phyloP scores from a whole-genome alignment of 1,284 basidiomycete genomes.

The Mixia osmundae region DNA sequence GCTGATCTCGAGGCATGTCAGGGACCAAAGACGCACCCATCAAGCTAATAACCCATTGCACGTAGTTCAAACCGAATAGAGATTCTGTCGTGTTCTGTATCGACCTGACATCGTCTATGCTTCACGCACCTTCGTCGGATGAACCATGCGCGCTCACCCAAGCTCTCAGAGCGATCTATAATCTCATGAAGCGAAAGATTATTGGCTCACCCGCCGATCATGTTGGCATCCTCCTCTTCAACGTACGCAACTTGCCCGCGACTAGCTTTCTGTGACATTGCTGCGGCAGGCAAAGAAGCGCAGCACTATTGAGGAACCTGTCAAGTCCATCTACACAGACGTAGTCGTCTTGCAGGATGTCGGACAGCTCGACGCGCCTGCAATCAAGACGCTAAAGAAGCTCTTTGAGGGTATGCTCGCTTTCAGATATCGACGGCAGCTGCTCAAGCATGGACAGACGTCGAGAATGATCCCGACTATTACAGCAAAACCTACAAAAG shows the following conservation, averaged over 20 bases:
- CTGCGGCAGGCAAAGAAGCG: no score
- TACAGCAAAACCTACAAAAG: no score
- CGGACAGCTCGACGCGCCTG: background rate
- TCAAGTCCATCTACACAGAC: background rate
- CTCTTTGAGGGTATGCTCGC: background rate
- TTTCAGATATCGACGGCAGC: no score
- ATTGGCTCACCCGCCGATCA: background rate
- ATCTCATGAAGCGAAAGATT: slow-evolving; percentile 1
- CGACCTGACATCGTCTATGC: background rate
- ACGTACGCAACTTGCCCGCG: background rate
- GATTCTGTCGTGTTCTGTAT: slow-evolving; percentile 1
- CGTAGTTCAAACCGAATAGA: no score
- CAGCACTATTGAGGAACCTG: background rate
- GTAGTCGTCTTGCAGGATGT: background rate
- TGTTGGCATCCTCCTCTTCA: slow-evolving; percentile 1
- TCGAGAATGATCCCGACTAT: slow-evolving; percentile 18
- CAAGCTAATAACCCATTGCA: no score
- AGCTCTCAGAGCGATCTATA: background rate
- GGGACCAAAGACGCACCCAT: no score
- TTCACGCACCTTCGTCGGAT: background rate
- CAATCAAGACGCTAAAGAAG: background rate
- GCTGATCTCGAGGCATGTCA: no score
- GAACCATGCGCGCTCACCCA: background rate
- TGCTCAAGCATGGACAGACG: slow-evolving; percentile 9
- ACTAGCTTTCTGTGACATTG: no score